phyloP scores from a whole-genome alignment of 371 early-diverging fungal genomes.

The Mucor lusitanicus region DNA sequence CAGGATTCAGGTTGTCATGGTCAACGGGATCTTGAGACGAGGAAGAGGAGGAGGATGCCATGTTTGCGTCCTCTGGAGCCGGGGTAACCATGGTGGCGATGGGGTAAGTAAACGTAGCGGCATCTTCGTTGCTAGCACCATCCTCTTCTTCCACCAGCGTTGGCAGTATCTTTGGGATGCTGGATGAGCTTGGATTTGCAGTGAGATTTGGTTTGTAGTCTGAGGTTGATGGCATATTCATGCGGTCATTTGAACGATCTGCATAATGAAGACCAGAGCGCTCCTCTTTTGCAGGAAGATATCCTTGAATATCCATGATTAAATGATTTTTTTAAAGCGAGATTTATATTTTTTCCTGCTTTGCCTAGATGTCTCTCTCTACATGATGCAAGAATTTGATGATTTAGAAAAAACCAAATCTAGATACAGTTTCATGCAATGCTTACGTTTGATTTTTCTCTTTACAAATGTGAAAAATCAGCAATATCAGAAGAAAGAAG shows the following conservation, averaged over 20 bases:
- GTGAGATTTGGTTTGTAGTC: conserved; percentile 9
- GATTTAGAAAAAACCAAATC: background rate
- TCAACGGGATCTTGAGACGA: background rate
- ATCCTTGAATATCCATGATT: conserved; percentile 30
- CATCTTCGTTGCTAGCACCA: background rate
- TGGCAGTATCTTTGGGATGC: conserved; percentile 24
- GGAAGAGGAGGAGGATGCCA: conserved; percentile 2
- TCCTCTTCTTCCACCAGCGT: conserved; percentile 21
- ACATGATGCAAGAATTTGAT: background rate
- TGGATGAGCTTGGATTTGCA: background rate
- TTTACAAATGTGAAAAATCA: background rate
- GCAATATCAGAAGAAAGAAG: background rate
- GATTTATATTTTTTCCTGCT: conserved; percentile 2
- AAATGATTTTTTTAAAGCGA: conserved; percentile 1
- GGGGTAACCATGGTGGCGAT: background rate
- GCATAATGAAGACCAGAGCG: conserved; percentile 10
- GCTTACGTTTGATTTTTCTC: background rate
- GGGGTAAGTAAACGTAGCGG: background rate
- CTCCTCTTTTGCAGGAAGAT: conserved; percentile 17
- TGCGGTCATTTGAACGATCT: conserved; percentile 9
- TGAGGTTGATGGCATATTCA: conserved; percentile 10
- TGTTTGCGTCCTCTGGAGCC: background rate
- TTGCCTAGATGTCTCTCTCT: background rate
- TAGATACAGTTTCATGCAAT: background rate
- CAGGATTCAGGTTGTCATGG: conserved; percentile 21